Evolutionary conservation across 768 basidiomycete species (phyloP).

Genomic region (Leccinum boreale): DNA sequence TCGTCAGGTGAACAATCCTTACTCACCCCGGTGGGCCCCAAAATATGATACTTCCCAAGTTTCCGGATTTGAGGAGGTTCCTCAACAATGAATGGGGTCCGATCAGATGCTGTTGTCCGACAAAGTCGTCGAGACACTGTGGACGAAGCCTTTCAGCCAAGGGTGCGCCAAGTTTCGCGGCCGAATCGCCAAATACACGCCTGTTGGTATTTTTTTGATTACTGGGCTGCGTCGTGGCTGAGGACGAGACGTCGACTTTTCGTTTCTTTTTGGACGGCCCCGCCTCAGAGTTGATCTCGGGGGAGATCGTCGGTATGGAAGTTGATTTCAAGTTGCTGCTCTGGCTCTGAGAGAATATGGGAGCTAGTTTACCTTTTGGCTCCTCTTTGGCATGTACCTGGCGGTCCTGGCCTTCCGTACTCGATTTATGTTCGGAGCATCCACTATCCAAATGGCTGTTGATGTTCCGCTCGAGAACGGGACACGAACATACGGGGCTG

Average conservation of each 20-base stretch:
- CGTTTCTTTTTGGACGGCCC: slow-evolving; percentile 30
- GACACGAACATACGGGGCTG: slow-evolving; percentile 49
- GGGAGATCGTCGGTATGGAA: slow-evolving; percentile 9
- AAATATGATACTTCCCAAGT: slow-evolving; percentile 58
- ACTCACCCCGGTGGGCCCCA: slow-evolving; percentile 74
- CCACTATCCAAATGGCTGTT: slow-evolving; percentile 51
- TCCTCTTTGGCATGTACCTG: slow-evolving; percentile 11
- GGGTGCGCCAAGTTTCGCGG: slow-evolving; percentile 41
- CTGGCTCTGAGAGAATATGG: slow-evolving; percentile 37
- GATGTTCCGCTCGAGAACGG: slow-evolving; percentile 41
- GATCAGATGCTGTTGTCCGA: slow-evolving; percentile 69
- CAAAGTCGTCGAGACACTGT: slow-evolving; percentile 55
- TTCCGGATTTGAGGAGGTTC: slow-evolving; percentile 47
- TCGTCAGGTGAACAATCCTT: background rate
- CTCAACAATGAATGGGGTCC: slow-evolving; percentile 56
- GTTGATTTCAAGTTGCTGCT: slow-evolving; percentile 5
- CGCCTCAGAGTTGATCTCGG: slow-evolving; percentile 4
- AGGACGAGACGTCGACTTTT: slow-evolving; percentile 17
- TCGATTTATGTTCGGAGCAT: slow-evolving; percentile 31
- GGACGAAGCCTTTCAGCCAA: slow-evolving; percentile 76
- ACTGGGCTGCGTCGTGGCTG: background rate
- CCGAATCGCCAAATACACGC: slow-evolving; percentile 10
- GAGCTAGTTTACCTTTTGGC: slow-evolving; percentile 33
- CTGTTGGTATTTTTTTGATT: slow-evolving; percentile 23
- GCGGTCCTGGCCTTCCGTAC: background rate